Percentiles rank a stretch among this genome's conserved stretches.
These are phyloP conservation scores for Auricularia sp. DNA, from an alignment of 768 basidiomycete genomes.

Conservation along the genomic window DNA sequence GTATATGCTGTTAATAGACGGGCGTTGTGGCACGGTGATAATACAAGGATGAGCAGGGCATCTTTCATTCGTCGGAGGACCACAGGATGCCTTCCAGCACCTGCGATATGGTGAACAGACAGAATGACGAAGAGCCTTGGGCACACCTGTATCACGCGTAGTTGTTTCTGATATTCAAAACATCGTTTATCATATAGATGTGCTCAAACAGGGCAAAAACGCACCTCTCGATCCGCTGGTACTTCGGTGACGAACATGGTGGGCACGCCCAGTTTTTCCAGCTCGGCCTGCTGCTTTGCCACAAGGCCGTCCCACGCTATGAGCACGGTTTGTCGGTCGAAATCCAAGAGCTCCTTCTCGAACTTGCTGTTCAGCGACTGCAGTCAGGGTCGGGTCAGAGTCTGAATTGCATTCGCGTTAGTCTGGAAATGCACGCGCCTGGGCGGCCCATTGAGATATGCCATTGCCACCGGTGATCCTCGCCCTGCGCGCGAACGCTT, in stretches of 20 bases:
- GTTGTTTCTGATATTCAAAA: constrained; percentile 43
- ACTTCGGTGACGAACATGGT: constrained; percentile 54
- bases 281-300: constrained; percentile 53
- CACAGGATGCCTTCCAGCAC: neutral
- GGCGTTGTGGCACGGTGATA: too few relatives aligned
- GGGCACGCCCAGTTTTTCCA: constrained; percentile 55
- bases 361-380: constrained; percentile 60
- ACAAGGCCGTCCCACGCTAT: constrained; percentile 72
- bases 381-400: neutral
- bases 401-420: too few relatives aligned
- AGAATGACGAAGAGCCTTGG: neutral
- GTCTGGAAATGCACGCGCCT: constrained; percentile 29
- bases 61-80: neutral
- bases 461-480: constrained; percentile 46
- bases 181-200: constrained; percentile 2
- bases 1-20: too few relatives aligned
- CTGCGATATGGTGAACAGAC: neutral
- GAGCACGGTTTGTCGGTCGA: constrained; percentile 59
- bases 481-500: constrained; percentile 34
- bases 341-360: constrained; percentile 52
- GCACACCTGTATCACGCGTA: constrained; percentile 51
- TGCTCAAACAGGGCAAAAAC: constrained; percentile 11
- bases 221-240: constrained; percentile 45
- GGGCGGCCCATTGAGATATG: constrained; percentile 59
- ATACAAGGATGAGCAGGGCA: too few relatives aligned